Evolutionary conservation across 345 rosid species (phyloP).

Genomic region (Aurinia saxatilis): DNA sequence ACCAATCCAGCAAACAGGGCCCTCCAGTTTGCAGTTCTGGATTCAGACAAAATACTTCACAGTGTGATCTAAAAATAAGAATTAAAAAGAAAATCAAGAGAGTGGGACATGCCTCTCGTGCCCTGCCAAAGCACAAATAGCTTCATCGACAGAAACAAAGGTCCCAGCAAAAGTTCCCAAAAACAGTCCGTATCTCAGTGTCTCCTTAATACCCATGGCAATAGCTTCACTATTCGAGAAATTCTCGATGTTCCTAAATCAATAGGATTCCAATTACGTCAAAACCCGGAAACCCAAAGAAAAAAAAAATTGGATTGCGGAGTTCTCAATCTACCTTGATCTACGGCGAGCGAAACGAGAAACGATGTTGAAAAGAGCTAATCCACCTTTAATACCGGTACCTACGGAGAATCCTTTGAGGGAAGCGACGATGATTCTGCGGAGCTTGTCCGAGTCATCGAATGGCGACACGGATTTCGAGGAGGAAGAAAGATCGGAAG

Average conservation of each 20-base stretch:
- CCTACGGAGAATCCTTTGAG: slow-evolving; percentile 86
- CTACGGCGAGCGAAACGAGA: slow-evolving; percentile 59
- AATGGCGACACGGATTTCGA: too few relatives aligned
- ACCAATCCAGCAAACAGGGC: slow-evolving; percentile 76
- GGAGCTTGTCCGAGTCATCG: slow-evolving; percentile 55
- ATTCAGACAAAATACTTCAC: slow-evolving; percentile 9
- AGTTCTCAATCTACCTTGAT: slow-evolving; percentile 29
- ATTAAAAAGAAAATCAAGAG: not conserved
- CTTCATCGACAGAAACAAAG: slow-evolving; percentile 76
- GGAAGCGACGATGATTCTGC: slow-evolving; percentile 59
- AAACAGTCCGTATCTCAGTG: slow-evolving; percentile 82
- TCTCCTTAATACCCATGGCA: slow-evolving; percentile 65
- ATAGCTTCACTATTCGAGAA: slow-evolving; percentile 63
- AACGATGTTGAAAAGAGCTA: slow-evolving; percentile 70
- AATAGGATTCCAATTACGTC: not conserved
- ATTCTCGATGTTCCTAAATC: slow-evolving; percentile 49
- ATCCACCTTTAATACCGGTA: slow-evolving; percentile 92
- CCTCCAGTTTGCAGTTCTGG: slow-evolving; percentile 89
- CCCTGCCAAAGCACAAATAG: slow-evolving; percentile 64
- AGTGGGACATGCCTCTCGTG: slow-evolving; percentile 51
- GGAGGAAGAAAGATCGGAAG: slow-evolving; percentile 23
- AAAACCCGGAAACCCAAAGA: too few relatives aligned
- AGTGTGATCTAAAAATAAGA: not conserved
- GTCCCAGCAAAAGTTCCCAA: slow-evolving; percentile 91
- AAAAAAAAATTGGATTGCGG: not conserved